Conservation (phyloP, 768 basidiomycete species). For the Lactifluus hygrophoroides region DNA sequence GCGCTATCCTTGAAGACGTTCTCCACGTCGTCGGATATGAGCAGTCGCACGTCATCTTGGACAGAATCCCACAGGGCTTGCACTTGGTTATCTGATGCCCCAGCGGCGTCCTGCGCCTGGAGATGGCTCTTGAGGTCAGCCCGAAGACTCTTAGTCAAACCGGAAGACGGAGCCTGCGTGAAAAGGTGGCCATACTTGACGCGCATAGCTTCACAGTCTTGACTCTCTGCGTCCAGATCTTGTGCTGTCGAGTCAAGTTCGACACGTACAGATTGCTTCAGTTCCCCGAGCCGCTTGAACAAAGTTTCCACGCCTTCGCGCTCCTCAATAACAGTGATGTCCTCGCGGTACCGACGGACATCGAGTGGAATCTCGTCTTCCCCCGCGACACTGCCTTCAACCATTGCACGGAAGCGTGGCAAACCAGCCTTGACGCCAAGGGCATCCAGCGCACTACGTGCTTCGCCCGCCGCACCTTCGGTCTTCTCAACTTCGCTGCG, state of each 20-base stretch:
- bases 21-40: constrained; percentile 54
- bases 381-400: constrained; percentile 52
- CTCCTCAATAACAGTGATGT: constrained; percentile 61
- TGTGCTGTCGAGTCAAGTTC: constrained; percentile 55
- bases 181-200: constrained; percentile 83
- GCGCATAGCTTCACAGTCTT: constrained; percentile 82
- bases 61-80: constrained; percentile 62
- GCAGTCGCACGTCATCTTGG: constrained; percentile 49
- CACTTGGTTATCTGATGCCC: constrained; percentile 71
- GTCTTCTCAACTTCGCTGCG: constrained; percentile 82
- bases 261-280: constrained; percentile 47
- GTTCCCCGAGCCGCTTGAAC: constrained; percentile 46
- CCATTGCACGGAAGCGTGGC: constrained; percentile 60
- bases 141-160: constrained; percentile 58
- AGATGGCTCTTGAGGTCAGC: constrained; percentile 74
- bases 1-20: constrained; percentile 51
- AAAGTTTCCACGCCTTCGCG: constrained; percentile 58
- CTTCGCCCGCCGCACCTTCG: constrained; percentile 76
- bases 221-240: constrained; percentile 73
- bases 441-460: constrained; percentile 68
- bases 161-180: constrained; percentile 78
- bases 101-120: constrained; percentile 65
- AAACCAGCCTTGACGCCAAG: constrained; percentile 70
- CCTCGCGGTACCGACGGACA: constrained; percentile 64
- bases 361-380: constrained; percentile 64